Percentiles rank a stretch among this genome's conserved stretches.
phyloP scores from a whole-genome alignment of 257 asterid species.

The Buddleja alternifolia region DNA sequence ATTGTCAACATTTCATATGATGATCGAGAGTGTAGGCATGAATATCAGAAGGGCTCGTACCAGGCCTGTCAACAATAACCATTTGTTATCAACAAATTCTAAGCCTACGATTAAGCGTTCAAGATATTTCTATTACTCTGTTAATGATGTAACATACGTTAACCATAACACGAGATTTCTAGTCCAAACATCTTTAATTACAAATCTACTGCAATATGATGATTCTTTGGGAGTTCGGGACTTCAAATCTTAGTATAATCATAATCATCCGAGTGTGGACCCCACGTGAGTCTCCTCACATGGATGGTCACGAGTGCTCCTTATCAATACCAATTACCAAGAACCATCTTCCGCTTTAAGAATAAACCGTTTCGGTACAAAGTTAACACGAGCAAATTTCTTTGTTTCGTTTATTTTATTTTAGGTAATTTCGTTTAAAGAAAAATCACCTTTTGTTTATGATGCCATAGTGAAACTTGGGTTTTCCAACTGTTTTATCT shows the following conservation, averaged over 20 bases:
- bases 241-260: no score
- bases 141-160: no score
- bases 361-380: neutral
- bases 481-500: constrained; percentile 70
- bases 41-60: constrained; percentile 88
- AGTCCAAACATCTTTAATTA: neutral
- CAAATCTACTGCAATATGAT: neutral
- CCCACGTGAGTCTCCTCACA: no score
- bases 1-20: constrained; percentile 59
- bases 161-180: neutral
- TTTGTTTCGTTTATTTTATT: neutral
- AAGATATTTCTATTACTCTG: neutral
- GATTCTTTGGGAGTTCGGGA: no score
- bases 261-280: no score
- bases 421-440: neutral
- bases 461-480: constrained; percentile 87
- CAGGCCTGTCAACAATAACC: constrained; percentile 69
- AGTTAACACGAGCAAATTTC: neutral
- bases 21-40: constrained; percentile 74
- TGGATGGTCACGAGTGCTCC: no score
- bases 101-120: neutral
- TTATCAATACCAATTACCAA: no score
- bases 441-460: constrained; percentile 81
- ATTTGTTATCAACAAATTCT: neutral
- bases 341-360: neutral